These are phyloP conservation scores for Nemania diffusa DNA, from an alignment of 2,329 filamentous ascomycete genomes.

Conservation along the genomic window DNA sequence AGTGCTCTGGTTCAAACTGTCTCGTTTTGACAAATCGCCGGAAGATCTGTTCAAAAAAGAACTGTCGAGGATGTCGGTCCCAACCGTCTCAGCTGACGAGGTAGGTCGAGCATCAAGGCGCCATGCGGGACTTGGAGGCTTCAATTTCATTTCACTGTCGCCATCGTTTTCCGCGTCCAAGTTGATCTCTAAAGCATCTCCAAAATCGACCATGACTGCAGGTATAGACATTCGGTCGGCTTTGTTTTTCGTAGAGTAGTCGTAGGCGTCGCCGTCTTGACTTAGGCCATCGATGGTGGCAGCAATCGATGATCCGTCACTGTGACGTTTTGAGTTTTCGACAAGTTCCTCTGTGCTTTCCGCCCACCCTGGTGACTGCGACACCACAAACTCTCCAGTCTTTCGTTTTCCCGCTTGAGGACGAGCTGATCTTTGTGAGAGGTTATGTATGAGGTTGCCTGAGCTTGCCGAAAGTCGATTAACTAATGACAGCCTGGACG, in stretches of 20 bases:
- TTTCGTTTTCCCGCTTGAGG: constrained; percentile 45
- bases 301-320: constrained; percentile 62
- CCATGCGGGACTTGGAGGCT: constrained; percentile 16
- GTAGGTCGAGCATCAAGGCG: constrained; percentile 34
- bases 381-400: constrained; percentile 37
- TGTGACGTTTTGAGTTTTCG: constrained; percentile 50
- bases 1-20: constrained; percentile 36
- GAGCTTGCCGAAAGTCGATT: constrained; percentile 63
- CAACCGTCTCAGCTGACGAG: constrained; percentile 46
- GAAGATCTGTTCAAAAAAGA: constrained; percentile 33
- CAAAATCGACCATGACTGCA: constrained; percentile 55
- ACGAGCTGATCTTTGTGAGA: constrained; percentile 53
- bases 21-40: constrained; percentile 38
- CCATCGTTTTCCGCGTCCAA: constrained; percentile 17
- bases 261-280: constrained; percentile 53
- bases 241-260: constrained; percentile 43
- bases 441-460: constrained; percentile 54
- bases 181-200: constrained; percentile 32
- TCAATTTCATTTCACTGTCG: constrained; percentile 24
- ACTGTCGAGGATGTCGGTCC: constrained; percentile 44
- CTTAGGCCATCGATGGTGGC: constrained; percentile 68
- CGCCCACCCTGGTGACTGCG: constrained; percentile 38
- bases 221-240: constrained; percentile 45
- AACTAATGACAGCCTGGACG: constrained; percentile 53
- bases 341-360: constrained; percentile 62